These are phyloP conservation scores for Solanum aculeatissimum DNA, from an alignment of 305 asterid genomes.

Conservation along the genomic window DNA sequence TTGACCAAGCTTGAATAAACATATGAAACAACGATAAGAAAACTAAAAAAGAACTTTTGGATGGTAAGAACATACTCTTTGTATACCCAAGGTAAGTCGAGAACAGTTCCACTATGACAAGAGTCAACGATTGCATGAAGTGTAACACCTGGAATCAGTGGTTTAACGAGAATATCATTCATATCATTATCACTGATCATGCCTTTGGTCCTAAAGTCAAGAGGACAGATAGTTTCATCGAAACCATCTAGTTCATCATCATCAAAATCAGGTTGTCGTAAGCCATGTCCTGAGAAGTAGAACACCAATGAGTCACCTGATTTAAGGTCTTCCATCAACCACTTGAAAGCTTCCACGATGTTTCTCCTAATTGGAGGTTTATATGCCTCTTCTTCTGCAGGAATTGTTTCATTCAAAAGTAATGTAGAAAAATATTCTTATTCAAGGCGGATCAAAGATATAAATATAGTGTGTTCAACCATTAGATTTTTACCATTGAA, in stretches of 20 bases:
- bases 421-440: neutral
- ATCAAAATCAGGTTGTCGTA: constrained; percentile 18
- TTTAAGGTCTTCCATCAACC: constrained; percentile 44
- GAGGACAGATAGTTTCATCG: constrained; percentile 68
- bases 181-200: constrained; percentile 47
- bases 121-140: constrained; percentile 68
- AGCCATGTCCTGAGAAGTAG: constrained; percentile 73
- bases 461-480: neutral
- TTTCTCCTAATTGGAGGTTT: constrained; percentile 39
- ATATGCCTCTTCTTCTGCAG: constrained; percentile 31
- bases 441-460: neutral
- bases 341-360: constrained; percentile 32
- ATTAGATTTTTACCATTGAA: neutral
- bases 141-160: constrained; percentile 30
- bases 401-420: neutral
- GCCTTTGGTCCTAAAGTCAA: constrained; percentile 42
- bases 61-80: constrained; percentile 12
- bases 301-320: constrained; percentile 57
- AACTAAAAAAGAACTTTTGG: neutral
- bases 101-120: constrained; percentile 78
- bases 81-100: constrained; percentile 47
- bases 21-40: neutral
- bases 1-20: neutral
- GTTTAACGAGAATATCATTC: constrained; percentile 38
- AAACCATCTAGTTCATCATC: constrained; percentile 66